phyloP scores from a whole-genome alignment of 331 rosid species.

The Pyrus hybrid region DNA sequence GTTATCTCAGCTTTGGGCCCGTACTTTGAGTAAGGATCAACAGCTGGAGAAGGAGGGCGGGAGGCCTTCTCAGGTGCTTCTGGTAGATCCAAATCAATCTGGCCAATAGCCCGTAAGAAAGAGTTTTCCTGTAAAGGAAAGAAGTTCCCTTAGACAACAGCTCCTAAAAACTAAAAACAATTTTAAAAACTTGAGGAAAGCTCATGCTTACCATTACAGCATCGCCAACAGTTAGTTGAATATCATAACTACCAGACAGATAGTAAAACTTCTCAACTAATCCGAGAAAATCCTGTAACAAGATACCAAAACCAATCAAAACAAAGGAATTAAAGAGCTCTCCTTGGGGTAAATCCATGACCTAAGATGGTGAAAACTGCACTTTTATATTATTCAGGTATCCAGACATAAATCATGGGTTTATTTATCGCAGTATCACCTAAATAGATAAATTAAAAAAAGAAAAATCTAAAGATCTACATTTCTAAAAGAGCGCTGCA shows the following conservation, averaged over 20 bases:
- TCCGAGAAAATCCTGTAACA: conserved; percentile 84
- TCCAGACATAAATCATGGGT: neutral
- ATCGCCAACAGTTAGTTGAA: conserved; percentile 89
- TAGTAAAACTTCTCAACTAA: conserved; percentile 88
- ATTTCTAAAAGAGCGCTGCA: neutral
- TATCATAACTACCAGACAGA: conserved; percentile 81
- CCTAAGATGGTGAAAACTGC: neutral
- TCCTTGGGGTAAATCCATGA: neutral
- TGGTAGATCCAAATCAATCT: conserved; percentile 81
- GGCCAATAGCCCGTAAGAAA: conserved; percentile 62
- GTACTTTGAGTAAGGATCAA: conserved; percentile 65
- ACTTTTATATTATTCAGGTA: neutral
- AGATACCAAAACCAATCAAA: conserved; percentile 22
- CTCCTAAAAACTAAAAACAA: neutral
- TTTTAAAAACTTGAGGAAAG: neutral
- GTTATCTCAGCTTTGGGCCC: conserved; percentile 84
- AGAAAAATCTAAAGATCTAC: neutral
- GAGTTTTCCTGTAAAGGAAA: conserved; percentile 79
- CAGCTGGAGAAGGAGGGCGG: conserved; percentile 65
- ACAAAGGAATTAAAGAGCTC: neutral
- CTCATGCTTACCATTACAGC: conserved; percentile 70
- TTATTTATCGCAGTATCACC: neutral
- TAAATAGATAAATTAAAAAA: neutral
- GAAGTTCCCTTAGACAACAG: conserved; percentile 14
- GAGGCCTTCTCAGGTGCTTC: conserved; percentile 93